Base-by-base conservation (phyloP, 176 grass and related monocot genomes). In the Musa troglodytarum region DNA sequence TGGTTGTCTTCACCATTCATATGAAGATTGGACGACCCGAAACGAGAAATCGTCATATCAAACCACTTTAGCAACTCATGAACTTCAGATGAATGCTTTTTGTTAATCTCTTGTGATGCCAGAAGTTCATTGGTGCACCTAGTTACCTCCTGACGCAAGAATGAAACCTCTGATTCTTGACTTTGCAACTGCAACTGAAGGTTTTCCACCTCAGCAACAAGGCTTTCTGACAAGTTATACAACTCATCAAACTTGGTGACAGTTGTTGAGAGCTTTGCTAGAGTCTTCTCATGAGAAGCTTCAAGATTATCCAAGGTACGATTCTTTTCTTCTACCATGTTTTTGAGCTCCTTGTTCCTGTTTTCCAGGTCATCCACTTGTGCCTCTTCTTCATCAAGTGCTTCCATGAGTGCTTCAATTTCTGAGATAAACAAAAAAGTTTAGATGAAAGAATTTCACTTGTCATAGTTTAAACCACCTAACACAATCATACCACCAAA, bases 191-290 rank as follows among this genome's bases (percentile, higher is more conserved):
- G 88, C 15, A 73, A 89, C 85, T 98, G 95, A 78, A 94, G 90
- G 80, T 83, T 87, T 87, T 98, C 95, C 24, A 98, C 90, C 82
- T 98, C 95, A 34, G 79, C 75, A 78, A 98, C 79, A 82, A 98
- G 88, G 75, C 65, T 98, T 84, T 98, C 95, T 82, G 95, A 98
- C 70, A 98, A 84, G 64, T 81, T 85, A 83, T 93, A 91, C 82
- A 98, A 83, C 70, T 98, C 95, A 83, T 98, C 95, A 83, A 98
- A 98, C 76, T 93, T 98, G 69, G 80, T 87, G 17, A 92, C 87
- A 59, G 88, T 91, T 57, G 82, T 94, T 68, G 86, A 82, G 72
- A 98, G 90, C 86, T 98, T 98, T 73, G 73, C 81, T 57, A 82
- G 26, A 74, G 82, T 69, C 84, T 93, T 98, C 12, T 82, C 83